Evolutionary conservation across 148 eudicot species (phyloP), one percentile per base, ranked within the genome.

Genomic region (Polygonum aviculare): DNA sequence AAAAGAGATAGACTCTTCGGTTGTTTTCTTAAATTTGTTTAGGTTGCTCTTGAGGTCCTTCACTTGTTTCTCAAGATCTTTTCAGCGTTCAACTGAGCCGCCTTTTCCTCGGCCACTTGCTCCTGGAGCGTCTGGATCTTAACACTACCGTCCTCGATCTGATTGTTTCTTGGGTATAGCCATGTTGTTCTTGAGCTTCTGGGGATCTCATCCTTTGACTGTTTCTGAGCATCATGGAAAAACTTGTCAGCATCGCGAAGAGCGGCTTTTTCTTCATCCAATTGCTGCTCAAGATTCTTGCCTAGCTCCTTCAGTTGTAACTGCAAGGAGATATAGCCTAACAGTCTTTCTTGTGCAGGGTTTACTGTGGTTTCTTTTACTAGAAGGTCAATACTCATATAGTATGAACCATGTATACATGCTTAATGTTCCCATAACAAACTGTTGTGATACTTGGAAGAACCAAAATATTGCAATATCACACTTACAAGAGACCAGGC

Each of bases 231-330:
- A 38, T 75, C 86, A 60, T 75, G 75, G 12, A 91, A 89, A 45
- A 49, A 79, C 70, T 88, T 80, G 77, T 90, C 97, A 7, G 97
- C 90, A 71, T 63, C 81, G 82, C 86, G 38, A 14, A 97, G 79
- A 11, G 97, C 98, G 45, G 84, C 90, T 47, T 91, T 93, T 82
- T 94, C 97, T 81, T 84, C 86, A 1, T 89, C 91, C 79, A 94
- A 82, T 45, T 90, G 90, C 63, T 79, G 79, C 81, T 94, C 91
- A 15, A 94, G 91, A 86, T 83, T 86, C 40, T 62, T 18, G 62
- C 89, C 87, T 19, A 89, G 82, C 79, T 94, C 95, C 40, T 62
- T 85, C 50, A 93, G 84, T 84, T 41, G 6, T 9, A 41, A 41
- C 45, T 41, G 83, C 88, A 21, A 75, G n/a, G n/a, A n/a, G n/a